Base-by-base conservation (phyloP, 2,329 filamentous ascomycete species). In the Karstenula rhodostoma region DNA sequence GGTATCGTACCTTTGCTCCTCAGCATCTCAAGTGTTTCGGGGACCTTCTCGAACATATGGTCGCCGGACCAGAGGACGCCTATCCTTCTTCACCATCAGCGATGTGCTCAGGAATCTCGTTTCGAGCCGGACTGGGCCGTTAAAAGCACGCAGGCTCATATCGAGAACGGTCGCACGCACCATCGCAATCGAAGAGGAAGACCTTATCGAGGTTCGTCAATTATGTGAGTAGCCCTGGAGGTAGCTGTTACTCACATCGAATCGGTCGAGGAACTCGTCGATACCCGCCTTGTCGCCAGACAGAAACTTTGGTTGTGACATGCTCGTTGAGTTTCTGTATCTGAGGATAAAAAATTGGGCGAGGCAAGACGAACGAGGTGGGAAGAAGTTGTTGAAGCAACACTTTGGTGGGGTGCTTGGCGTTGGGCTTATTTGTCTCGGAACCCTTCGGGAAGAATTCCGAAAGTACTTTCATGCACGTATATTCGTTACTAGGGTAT, bases 51-150 rank as follows among this genome's bases (percentile, higher is more conserved):
- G 69, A 95, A 97, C 12, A 96, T 83, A 76, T 94, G 90, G 74
- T 97, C 93, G 52, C 95, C 95, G 17, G 94, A 97, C 95, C 95
- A 99, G 61, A 99, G 84, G 40, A 99, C 95, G 75, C 94, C 94
- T 96, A 80, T 80, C 70, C 77, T 81, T 80, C 71, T 78, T 70
- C 73, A 80, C 76, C 71, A 75, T 80, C 69, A 78, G 74, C 65
- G 62, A 57, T 19, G 6, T 13, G 15, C 42, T 56, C 58, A 19
- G n/a, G 19, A 1, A 5, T 49, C 9, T 22, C 3, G 52, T 33
- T 53, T 43, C 40, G 35, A 12, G 10, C 15, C n/a, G 27, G 32
- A 40, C 57, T 40, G 32, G 23, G 32, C n/a, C 33, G 0, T 33
- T 15, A 37, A n/a, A 27, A 19, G 2, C 13, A 37, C 35, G 13